phyloP scores from a whole-genome alignment of 2,329 filamentous ascomycete species.

The Botrytis porri region DNA sequence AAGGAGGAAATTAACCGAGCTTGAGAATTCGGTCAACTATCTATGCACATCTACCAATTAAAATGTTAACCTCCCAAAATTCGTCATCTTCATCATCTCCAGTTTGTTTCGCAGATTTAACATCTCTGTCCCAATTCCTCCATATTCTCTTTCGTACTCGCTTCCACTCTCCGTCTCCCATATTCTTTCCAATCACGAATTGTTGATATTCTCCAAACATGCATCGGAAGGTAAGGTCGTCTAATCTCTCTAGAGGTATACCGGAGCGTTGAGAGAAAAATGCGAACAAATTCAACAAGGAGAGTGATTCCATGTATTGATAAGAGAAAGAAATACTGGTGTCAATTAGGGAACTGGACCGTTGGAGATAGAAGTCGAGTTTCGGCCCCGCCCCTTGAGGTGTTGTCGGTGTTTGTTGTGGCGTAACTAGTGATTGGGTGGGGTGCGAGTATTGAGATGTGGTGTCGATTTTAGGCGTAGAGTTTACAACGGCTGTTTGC shows the following conservation, averaged over 20 bases:
- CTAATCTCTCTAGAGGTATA: not conserved
- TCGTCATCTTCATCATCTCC: conserved; percentile 8
- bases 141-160: conserved; percentile 13
- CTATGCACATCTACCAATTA: conserved; percentile 14
- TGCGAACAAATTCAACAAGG: not conserved
- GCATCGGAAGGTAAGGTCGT: conserved; percentile 10
- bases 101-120: not conserved
- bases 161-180: conserved; percentile 17
- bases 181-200: conserved; percentile 13
- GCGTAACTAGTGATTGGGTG: not conserved
- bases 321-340: conserved; percentile 4
- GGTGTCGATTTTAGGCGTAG: not conserved
- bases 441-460: not conserved
- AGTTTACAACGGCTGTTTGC: not conserved
- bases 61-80: conserved; percentile 14
- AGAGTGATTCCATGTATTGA: conserved; percentile 6
- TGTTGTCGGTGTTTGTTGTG: conserved; percentile 15
- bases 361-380: conserved; percentile 19
- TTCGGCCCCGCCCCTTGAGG: not conserved
- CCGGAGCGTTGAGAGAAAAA: conserved; percentile 11
- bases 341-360: not conserved
- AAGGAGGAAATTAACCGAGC: not conserved
- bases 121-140: conserved; percentile 14
- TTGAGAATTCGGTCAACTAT: too few species aligned
- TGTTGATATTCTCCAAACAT: conserved; percentile 20